Percentiles rank a stretch among this genome's conserved stretches.
phyloP scores from a whole-genome alignment of 2,329 filamentous ascomycete species.

The Colletotrichum acutatum region DNA sequence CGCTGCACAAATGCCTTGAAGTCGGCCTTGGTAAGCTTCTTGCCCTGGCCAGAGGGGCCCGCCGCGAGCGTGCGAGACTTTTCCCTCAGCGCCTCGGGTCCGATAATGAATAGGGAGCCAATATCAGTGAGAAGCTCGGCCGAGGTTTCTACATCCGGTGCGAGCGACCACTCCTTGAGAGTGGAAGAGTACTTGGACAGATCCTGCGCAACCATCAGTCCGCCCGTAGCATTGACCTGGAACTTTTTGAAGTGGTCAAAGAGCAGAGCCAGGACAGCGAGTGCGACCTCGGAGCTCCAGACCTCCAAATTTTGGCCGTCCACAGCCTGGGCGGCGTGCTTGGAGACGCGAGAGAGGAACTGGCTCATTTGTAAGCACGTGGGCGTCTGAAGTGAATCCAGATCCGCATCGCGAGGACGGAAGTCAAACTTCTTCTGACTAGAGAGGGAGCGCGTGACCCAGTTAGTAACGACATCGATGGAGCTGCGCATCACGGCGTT shows the following conservation, averaged over 20 bases:
- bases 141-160: slow-evolving; percentile 72
- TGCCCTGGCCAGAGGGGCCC: slow-evolving; percentile 54
- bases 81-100: slow-evolving; percentile 80
- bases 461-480: slow-evolving; percentile 77
- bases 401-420: slow-evolving; percentile 83
- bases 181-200: slow-evolving; percentile 93
- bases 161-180: slow-evolving; percentile 82
- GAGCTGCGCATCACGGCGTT: slow-evolving; percentile 68
- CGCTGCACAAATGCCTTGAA: slow-evolving; percentile 87
- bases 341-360: slow-evolving; percentile 79
- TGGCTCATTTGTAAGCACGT: slow-evolving; percentile 85
- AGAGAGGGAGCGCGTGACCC: slow-evolving; percentile 77
- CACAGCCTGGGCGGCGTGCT: slow-evolving; percentile 73
- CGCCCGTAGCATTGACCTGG: slow-evolving; percentile 90
- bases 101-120: slow-evolving; percentile 94
- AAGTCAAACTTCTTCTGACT: slow-evolving; percentile 91
- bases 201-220: slow-evolving; percentile 95
- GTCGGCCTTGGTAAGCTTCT: slow-evolving; percentile 72
- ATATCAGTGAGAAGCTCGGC: slow-evolving; percentile 93
- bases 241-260: slow-evolving; percentile 97
- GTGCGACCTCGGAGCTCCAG: slow-evolving; percentile 85
- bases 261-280: slow-evolving; percentile 80
- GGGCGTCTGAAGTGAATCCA: slow-evolving; percentile 84
- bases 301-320: slow-evolving; percentile 86
- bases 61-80: slow-evolving; percentile 69